Base-by-base conservation (phyloP, 352 stramenopile species). In the Pythium insidiosum region DNA sequence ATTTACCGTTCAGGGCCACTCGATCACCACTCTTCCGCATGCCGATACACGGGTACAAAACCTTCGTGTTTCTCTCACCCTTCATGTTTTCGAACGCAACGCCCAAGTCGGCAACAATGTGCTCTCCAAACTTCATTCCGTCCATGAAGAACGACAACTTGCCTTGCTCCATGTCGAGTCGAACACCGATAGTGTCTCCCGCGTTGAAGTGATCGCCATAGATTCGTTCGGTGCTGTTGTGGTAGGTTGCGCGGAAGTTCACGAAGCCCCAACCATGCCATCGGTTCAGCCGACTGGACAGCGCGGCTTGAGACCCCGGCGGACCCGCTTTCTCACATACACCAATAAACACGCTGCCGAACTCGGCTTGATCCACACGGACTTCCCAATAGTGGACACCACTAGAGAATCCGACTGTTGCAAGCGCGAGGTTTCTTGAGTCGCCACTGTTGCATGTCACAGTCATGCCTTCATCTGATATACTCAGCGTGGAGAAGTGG, bases 61-160 rank as follows among this genome's bases (percentile, higher is more conserved):
- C 95, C 24, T 84, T 84, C 21, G 80, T 76, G 35, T 78, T 84
- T 9, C 79, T 68, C 43, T 88, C 84, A 20, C 62, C 66, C 62
- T 95, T 94, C 51, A 95, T 77, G 36, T 96, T 95, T 43, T 98
- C 91, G 60, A 98, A 98, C 3, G 96, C 96, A 53, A 96, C 95
- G 13, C 96, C 96, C 15, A 99, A 71, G 63, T 99, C 95, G 40
- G 94, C 96, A 24, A 99, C 74, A 44, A 98, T 98, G 54, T 99
- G 96, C 61, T 98, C 95, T n/a, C 96, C 96, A 73, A 98, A 99
- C 63, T 98, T 98, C 38, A 98, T 92, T 16, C 95, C 96, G 59
- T 99, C 96, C 74, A 98, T 98, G 48, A 99, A 98, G 63, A 98
- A 99, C 28, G 88, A 92, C 33, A 99, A 58, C 38, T 95, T 96